phyloP scores from a whole-genome alignment of 2,329 filamentous ascomycete genomes.

The Chalaropsis thielavioides region DNA sequence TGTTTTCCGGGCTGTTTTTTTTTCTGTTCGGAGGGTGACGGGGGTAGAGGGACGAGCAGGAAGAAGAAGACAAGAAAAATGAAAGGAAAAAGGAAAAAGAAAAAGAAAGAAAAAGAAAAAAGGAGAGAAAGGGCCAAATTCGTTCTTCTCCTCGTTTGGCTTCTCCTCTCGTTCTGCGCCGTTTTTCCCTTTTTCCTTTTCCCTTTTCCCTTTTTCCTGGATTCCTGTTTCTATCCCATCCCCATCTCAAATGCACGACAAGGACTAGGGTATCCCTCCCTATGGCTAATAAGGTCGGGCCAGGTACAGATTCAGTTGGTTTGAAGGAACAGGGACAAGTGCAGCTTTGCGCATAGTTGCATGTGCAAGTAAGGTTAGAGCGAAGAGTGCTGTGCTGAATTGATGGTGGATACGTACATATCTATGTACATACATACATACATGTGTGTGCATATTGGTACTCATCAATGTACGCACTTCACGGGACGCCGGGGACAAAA shows the following conservation, averaged over 20 bases:
- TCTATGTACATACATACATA: neutral
- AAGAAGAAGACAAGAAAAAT: neutral
- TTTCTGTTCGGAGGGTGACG: too few relatives aligned
- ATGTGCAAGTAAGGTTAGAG: neutral
- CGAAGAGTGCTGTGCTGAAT: neutral
- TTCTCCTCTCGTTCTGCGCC: neutral
- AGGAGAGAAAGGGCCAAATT: neutral
- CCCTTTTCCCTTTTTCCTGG: neutral
- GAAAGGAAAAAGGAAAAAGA: neutral
- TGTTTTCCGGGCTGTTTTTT: neutral
- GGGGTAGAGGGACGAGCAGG: neutral
- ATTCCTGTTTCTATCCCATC: neutral
- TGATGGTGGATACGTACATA: neutral
- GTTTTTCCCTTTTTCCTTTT: too few relatives aligned
- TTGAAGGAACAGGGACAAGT: neutral
- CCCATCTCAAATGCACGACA: neutral
- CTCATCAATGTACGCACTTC: neutral
- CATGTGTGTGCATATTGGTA: neutral
- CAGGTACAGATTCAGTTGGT: neutral
- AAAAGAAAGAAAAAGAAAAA: constrained; percentile 1
- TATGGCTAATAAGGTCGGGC: neutral
- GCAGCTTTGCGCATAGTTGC: neutral
- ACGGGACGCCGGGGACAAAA: neutral
- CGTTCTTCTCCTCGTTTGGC: neutral
- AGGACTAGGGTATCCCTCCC: neutral